These are phyloP conservation scores for Mortierella sp. DNA, from an alignment of 371 early-diverging fungal genomes.

Conservation along the genomic window DNA sequence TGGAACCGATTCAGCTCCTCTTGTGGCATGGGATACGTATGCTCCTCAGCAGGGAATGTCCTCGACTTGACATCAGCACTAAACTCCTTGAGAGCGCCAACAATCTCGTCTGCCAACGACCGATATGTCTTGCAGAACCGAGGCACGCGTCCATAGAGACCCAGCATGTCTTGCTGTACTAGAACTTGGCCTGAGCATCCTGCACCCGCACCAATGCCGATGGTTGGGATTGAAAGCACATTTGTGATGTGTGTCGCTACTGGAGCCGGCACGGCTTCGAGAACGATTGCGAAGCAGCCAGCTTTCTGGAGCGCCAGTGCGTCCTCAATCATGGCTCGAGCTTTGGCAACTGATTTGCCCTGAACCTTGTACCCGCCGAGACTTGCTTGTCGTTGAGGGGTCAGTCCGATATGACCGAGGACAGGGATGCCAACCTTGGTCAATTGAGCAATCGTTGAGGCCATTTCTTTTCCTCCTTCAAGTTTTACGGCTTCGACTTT, in stretches of 20 bases:
- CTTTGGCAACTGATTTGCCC: conserved; percentile 85
- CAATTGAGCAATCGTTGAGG: conserved; percentile 76
- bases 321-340: conserved; percentile 79
- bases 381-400: conserved; percentile 90
- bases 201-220: conserved; percentile 96
- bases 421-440: conserved; percentile 91
- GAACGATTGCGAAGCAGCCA: conserved; percentile 90
- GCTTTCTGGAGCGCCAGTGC: conserved; percentile 91
- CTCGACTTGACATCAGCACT: conserved; percentile 80
- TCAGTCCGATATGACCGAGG: conserved; percentile 93
- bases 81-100: conserved; percentile 76
- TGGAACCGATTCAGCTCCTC: conserved; percentile 65
- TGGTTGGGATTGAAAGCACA: conserved; percentile 84
- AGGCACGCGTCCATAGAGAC: conserved; percentile 59
- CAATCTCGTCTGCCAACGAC: conserved; percentile 75
- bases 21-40: conserved; percentile 79
- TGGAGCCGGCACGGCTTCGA: conserved; percentile 93
- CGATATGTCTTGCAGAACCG: conserved; percentile 93
- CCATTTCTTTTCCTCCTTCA: conserved; percentile 92
- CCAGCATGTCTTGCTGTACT: conserved; percentile 90
- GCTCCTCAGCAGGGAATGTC: conserved; percentile 80
- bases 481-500: conserved; percentile 95
- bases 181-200: conserved; percentile 93
- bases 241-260: conserved; percentile 88
- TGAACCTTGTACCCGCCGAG: conserved; percentile 94